Percentiles rank a stretch among this genome's conserved stretches.
Evolutionary conservation across 257 asterid species (phyloP).

Genomic region (Solanum sparsipilum): DNA sequence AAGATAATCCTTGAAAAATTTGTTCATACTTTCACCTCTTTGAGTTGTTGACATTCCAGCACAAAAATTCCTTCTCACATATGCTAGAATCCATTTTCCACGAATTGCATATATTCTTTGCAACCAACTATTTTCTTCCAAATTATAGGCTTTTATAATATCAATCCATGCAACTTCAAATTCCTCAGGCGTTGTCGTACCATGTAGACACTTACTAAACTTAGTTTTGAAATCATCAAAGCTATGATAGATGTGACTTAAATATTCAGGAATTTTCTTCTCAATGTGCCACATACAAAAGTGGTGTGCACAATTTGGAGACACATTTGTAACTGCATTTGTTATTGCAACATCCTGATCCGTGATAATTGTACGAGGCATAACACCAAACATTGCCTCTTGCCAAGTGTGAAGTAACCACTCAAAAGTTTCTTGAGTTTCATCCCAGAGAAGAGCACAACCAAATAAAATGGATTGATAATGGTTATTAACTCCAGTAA

Average conservation of each 20-base stretch:
- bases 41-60: not conserved
- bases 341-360: not conserved
- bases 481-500: constrained; percentile 5
- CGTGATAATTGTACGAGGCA: not conserved
- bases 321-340: not conserved
- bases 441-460: not conserved
- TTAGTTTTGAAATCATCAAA: not conserved
- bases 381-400: not conserved
- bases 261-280: not conserved
- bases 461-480: constrained; percentile 1
- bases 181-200: not conserved
- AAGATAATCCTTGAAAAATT: not conserved
- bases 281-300: not conserved
- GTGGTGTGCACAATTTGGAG: not conserved
- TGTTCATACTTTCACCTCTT: not conserved
- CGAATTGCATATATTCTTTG: not conserved
- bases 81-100: not conserved
- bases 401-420: constrained; percentile 1
- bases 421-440: not conserved
- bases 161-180: not conserved
- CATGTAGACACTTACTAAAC: not conserved
- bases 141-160: no score
- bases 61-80: not conserved
- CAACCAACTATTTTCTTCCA: not conserved
- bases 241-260: not conserved